Conservation (phyloP, 1,284 basidiomycete species). For the Sanghuangporus sanghuang region DNA sequence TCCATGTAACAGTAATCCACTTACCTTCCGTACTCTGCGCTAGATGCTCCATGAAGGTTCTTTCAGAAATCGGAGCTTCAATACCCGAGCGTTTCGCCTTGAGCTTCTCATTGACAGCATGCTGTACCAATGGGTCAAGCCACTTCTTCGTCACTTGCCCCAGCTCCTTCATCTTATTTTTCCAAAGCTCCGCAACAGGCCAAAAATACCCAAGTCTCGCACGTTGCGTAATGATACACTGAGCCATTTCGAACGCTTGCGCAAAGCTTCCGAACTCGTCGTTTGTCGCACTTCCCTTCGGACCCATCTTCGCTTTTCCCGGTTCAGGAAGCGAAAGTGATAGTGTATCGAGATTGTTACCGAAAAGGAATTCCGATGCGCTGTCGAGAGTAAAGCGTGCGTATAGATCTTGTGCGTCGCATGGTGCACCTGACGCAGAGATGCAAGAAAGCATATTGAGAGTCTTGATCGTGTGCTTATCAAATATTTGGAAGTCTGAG, state of each 20-base stretch:
- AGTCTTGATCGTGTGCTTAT: slow-evolving; percentile 44
- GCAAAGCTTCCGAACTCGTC: slow-evolving; percentile 61
- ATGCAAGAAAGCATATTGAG: slow-evolving; percentile 43
- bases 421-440: slow-evolving; percentile 34
- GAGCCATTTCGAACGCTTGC: slow-evolving; percentile 57
- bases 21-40: slow-evolving; percentile 58
- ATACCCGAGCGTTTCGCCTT: slow-evolving; percentile 35
- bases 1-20: slow-evolving; percentile 18
- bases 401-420: slow-evolving; percentile 64
- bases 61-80: slow-evolving; percentile 39
- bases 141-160: slow-evolving; percentile 49
- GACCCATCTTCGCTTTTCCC: slow-evolving; percentile 39
- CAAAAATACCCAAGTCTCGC: slow-evolving; percentile 55
- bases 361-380: slow-evolving; percentile 68
- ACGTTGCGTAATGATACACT: slow-evolving; percentile 49
- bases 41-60: slow-evolving; percentile 63
- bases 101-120: slow-evolving; percentile 44
- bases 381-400: slow-evolving; percentile 65
- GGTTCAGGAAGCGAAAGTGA: slow-evolving; percentile 48
- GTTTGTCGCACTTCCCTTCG: slow-evolving; percentile 54
- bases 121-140: slow-evolving; percentile 56
- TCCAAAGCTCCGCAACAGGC: slow-evolving; percentile 61
- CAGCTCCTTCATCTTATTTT: slow-evolving; percentile 50
- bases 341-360: slow-evolving; percentile 55
- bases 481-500: slow-evolving; percentile 65